Base-by-base conservation (phyloP, 2,329 filamentous ascomycete genomes). In the Microsporum canis region DNA sequence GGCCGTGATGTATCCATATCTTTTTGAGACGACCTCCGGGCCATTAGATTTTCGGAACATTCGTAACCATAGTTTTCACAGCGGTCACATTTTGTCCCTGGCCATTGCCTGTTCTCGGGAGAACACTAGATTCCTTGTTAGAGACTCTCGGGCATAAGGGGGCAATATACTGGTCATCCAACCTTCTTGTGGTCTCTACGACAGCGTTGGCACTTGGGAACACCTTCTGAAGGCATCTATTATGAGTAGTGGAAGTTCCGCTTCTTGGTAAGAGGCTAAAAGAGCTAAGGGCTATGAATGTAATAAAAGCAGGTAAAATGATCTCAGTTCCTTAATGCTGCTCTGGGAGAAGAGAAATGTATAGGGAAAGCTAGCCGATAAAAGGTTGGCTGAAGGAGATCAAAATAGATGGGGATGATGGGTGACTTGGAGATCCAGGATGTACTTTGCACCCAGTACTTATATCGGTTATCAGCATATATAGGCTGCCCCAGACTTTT, bases 121-220 rank as follows among this genome's bases (percentile, higher is more conserved):
- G 61, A 64, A 39, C 65, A 66, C 65, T 66, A 53, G 57, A 29
- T 17, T 6, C 38, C 36, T 17, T n/a, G 56, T 64, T 61, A 63
- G 59, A 38, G 36, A 60, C 39, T 27, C 17, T 7, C 38, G 45
- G 59, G 5, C 31, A 39, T n/a, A 3, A 38, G 14, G 27, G 2
- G 39, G 41, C 12, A 49, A 59, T 47, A 7, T 17, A 7, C 8
- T 10, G 45, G 27, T 1, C 7, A 39, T 51, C 64, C 57, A 45
- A 66, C 65, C 62, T 65, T 66, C 45, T 66, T 65, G 56, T 66
- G 65, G 51, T 66, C 65, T 59, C 61, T 64, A 17, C 65, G 61
- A 41, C 65, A 66, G 6, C 65, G 60, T 60, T 66, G 65, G 39
- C 65, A 66, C 60, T 66, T 66, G 29, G 64, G 65, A 10, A 66